Conservation (phyloP, 176 grass and related monocot genomes). For the Urochloa ruziziensis region DNA sequence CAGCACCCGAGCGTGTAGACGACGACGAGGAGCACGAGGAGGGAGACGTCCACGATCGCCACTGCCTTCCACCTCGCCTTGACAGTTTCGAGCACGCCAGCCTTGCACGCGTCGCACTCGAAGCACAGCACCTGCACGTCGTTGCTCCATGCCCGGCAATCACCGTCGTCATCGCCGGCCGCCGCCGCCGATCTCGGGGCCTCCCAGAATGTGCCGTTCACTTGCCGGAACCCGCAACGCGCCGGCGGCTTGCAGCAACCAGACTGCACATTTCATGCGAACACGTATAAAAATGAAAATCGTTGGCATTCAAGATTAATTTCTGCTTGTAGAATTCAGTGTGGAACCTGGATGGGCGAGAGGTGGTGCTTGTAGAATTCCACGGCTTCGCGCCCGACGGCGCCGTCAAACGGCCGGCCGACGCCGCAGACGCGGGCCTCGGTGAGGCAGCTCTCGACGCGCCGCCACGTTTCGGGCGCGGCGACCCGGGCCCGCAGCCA, state of each 20-base stretch:
- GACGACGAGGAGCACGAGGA: constrained; percentile 51
- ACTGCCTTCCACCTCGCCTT: constrained; percentile 61
- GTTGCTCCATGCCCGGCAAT: constrained; percentile 70
- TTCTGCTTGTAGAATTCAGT: neutral
- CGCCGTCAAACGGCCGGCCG: neutral
- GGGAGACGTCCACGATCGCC: constrained; percentile 23
- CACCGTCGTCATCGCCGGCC: constrained; percentile 22
- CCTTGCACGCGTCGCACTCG: constrained; percentile 71
- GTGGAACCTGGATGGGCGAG: constrained; percentile 60
- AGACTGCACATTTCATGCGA: constrained; percentile 34
- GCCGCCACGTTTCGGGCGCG: constrained; percentile 48
- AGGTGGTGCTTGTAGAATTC: constrained; percentile 56
- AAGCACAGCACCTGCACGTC: constrained; percentile 54
- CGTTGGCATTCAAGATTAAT: neutral
- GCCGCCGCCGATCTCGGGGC: neutral
- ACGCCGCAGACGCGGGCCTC: constrained; percentile 53
- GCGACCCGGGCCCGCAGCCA: constrained; percentile 55
- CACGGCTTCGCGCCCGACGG: constrained; percentile 14
- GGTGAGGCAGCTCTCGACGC: constrained; percentile 58
- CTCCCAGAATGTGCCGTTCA: constrained; percentile 60
- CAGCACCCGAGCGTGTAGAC: constrained; percentile 69
- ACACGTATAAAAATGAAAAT: neutral
- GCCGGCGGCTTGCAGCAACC: constrained; percentile 78
- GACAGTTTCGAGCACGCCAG: constrained; percentile 55
- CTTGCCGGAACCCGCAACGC: constrained; percentile 47